These are phyloP conservation scores for Coriaria nepalensis DNA, from an alignment of 306 rosid species.

Conservation along the genomic window DNA sequence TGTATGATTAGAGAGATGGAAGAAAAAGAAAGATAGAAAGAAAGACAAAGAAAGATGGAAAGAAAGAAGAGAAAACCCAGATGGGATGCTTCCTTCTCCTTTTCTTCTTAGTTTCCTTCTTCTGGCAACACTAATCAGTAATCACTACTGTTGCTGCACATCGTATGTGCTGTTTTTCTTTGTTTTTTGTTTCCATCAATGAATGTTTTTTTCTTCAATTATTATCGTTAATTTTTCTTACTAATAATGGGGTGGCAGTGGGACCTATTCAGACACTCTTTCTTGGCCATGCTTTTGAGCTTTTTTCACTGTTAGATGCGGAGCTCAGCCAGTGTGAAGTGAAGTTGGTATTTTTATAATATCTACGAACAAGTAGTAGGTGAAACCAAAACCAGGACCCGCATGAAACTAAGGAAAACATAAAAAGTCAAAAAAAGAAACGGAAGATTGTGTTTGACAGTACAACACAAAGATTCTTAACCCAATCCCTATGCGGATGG, in stretches of 20 bases:
- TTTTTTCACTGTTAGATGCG: constrained; percentile 10
- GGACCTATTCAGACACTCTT: constrained; percentile 21
- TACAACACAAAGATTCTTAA: constrained; percentile 26
- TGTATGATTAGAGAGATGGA: constrained; percentile 5
- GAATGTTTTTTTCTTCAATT: too few species aligned
- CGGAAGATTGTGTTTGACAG: background rate
- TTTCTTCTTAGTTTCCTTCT: background rate
- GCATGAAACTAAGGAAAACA: too few species aligned
- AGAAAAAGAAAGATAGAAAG: constrained; percentile 9
- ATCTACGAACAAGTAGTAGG: too few species aligned
- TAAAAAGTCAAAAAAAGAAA: too few species aligned
- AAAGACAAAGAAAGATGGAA: constrained; percentile 10
- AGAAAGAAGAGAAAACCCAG: constrained; percentile 25
- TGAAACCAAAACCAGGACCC: too few species aligned
- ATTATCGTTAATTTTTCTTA: too few species aligned
- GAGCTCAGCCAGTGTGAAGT: background rate
- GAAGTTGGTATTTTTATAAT: too few species aligned
- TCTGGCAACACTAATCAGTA: constrained; percentile 5
- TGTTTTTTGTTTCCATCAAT: too few species aligned
- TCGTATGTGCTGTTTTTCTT: too few species aligned
- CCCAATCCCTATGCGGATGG: constrained; percentile 22
- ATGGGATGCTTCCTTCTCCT: constrained; percentile 17
- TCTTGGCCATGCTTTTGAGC: constrained; percentile 14
- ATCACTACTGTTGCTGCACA: too few species aligned
- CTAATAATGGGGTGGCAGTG: constrained; percentile 1